Evolutionary conservation across 257 asterid genomes (phyloP).

Genomic region (Striga asiatica): DNA sequence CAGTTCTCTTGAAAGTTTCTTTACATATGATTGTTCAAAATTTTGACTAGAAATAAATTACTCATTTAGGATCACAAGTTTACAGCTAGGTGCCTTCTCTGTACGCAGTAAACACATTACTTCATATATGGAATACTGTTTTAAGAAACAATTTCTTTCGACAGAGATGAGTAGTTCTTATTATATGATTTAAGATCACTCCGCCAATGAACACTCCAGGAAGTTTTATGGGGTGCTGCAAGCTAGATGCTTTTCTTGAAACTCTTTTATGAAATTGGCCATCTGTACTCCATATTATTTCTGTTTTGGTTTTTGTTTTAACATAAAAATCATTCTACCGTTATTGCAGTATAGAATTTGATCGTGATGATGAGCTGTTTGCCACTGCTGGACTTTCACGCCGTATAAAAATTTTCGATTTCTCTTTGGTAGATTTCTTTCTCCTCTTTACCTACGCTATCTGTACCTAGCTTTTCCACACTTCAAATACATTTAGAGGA

Average conservation of each 20-base stretch:
- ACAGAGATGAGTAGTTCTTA: too few relatives aligned
- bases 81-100: not conserved
- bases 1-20: too few relatives aligned
- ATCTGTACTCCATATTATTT: not conserved
- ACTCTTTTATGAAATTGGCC: not conserved
- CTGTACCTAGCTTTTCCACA: conserved; percentile 3
- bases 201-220: not conserved
- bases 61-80: not conserved
- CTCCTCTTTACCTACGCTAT: conserved; percentile 8
- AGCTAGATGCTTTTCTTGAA: not conserved
- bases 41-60: too few relatives aligned
- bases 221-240: not conserved
- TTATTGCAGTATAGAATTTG: conserved; percentile 69
- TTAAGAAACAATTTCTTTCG: not conserved
- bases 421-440: conserved; percentile 38
- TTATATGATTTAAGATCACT: too few relatives aligned
- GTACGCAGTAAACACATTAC: not conserved
- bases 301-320: conserved; percentile 10
- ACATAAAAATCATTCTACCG: not conserved
- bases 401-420: conserved; percentile 64
- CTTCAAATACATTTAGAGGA: not conserved
- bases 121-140: not conserved
- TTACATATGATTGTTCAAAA: too few relatives aligned
- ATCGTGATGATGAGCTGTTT: conserved; percentile 76
- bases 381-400: conserved; percentile 86